phyloP scores from a whole-genome alignment of 331 rosid species.

The Stylosanthes scabra region DNA sequence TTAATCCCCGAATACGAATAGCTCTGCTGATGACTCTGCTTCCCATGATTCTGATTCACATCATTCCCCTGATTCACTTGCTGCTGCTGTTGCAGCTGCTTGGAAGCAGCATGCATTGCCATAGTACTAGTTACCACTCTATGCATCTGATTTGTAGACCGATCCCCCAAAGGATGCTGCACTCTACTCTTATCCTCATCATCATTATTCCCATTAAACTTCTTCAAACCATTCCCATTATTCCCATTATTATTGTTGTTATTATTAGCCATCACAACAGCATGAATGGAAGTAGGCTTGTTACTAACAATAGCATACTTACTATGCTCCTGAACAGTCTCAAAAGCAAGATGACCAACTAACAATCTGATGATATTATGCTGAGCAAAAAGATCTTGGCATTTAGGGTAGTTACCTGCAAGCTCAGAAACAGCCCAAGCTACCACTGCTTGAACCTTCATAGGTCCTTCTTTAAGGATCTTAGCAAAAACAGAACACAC shows the following conservation, averaged over 20 bases:
- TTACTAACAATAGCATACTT: constrained; percentile 51
- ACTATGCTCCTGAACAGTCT: constrained; percentile 70
- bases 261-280: constrained; percentile 61
- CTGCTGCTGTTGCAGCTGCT: constrained; percentile 20
- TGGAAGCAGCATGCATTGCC: constrained; percentile 52
- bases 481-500: constrained; percentile 59
- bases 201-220: constrained; percentile 24
- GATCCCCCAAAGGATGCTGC: constrained; percentile 55
- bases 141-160: constrained; percentile 56
- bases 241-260: constrained; percentile 36
- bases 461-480: constrained; percentile 67
- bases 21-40: constrained; percentile 46
- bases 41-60: constrained; percentile 35
- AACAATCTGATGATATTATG: constrained; percentile 60
- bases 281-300: constrained; percentile 67
- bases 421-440: constrained; percentile 69
- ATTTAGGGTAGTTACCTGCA: constrained; percentile 51
- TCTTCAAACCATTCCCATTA: background rate
- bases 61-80: constrained; percentile 33
- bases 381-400: constrained; percentile 68
- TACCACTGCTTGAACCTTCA: constrained; percentile 65
- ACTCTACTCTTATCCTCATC: constrained; percentile 51
- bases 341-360: constrained; percentile 69
- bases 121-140: constrained; percentile 57
- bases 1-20: constrained; percentile 42